Evolutionary conservation across 2,329 filamentous ascomycete genomes (phyloP).

Genomic region (Parastagonospora avenae): DNA sequence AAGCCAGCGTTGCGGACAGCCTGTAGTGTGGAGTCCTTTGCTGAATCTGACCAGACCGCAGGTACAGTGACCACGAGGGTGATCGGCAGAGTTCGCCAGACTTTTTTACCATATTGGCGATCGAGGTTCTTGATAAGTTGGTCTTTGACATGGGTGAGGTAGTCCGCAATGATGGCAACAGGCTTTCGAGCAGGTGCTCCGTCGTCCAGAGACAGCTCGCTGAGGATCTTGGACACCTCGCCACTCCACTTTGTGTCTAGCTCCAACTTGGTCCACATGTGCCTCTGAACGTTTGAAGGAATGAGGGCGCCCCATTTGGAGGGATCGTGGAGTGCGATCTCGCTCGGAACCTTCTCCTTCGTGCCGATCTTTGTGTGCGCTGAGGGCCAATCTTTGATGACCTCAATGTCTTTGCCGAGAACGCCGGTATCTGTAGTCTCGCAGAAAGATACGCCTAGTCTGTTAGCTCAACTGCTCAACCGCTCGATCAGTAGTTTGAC

Average conservation of each 20-base stretch:
- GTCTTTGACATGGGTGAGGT: constrained; percentile 21
- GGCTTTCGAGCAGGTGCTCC: too few relatives aligned
- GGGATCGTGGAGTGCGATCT: constrained; percentile 11
- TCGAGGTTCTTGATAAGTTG: constrained; percentile 32
- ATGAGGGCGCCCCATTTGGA: constrained; percentile 22
- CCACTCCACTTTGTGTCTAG: constrained; percentile 22
- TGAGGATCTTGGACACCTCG: too few relatives aligned
- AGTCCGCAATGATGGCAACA: constrained; percentile 39
- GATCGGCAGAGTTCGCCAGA: constrained; percentile 25
- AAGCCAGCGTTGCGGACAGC: constrained; percentile 29
- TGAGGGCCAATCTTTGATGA: constrained; percentile 36
- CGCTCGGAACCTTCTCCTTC: constrained; percentile 36
- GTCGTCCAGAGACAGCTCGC: too few relatives aligned
- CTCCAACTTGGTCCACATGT: constrained; percentile 42
- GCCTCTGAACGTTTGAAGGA: constrained; percentile 20
- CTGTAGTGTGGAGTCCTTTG: constrained; percentile 22
- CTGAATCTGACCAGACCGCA: constrained; percentile 32
- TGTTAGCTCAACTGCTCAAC: too few relatives aligned
- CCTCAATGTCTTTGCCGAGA: constrained; percentile 17
- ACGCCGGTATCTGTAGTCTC: constrained; percentile 22
- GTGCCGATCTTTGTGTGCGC: constrained; percentile 26
- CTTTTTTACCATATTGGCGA: constrained; percentile 16
- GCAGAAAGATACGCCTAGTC: constrained; percentile 40
- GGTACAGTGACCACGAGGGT: constrained; percentile 31
- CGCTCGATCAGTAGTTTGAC: too few relatives aligned